Evolutionary conservation across 495 filamentous ascomycete species (phyloP), one percentile per base, ranked within the genome.

Genomic region (Achaetomiella virescens): DNA sequence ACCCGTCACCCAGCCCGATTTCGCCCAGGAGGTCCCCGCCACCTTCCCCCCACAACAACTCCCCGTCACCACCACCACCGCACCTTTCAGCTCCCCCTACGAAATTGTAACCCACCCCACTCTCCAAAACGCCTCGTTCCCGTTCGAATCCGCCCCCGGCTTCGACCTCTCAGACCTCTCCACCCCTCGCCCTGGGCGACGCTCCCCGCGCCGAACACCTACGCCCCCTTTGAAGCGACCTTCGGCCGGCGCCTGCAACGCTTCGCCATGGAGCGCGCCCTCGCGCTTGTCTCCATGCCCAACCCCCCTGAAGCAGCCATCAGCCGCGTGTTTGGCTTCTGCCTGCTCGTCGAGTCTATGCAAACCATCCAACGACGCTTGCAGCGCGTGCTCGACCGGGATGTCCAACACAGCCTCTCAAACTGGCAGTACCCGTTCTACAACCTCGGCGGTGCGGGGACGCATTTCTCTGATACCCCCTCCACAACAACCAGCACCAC

Each of bases 211-310:
- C 77, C 78, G 0, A 63, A 50, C 4, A 76, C 76, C 0, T 81
- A 81, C 60, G 71, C 77, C 31, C 74, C 82, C 41, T 76, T 83
- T 22, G 90, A 93, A 69, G 72, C 73, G 14, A 79, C 79, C n/a
- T 88, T 95, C 57, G 82, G 83, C 17, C 81, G 88, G 0, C 76
- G 83, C 12, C 73, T 93, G 22, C 86, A 89, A 20, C 78, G 90
- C 10, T 78, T 77, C 49, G 75, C 81, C 7, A 61, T 85, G 14
- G 89, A 95, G 68, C 70, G 75, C 38, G 86, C 77, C 6, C 78
- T 82, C 53, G 66, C 71, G 38, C 76, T 91, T n/a, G 70, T 91
- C 29, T 69, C 73, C 20, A 74, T 82, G 53, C 70, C 83, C 6
- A 66, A 72, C 46, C 69, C 81, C 2, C 74, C 82, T 0, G 75